A percentile compares a stretch with the other conserved stretches of the same genome.
Evolutionary conservation across 345 rosid species (phyloP).

Genomic region (Arabidopsis suecica): DNA sequence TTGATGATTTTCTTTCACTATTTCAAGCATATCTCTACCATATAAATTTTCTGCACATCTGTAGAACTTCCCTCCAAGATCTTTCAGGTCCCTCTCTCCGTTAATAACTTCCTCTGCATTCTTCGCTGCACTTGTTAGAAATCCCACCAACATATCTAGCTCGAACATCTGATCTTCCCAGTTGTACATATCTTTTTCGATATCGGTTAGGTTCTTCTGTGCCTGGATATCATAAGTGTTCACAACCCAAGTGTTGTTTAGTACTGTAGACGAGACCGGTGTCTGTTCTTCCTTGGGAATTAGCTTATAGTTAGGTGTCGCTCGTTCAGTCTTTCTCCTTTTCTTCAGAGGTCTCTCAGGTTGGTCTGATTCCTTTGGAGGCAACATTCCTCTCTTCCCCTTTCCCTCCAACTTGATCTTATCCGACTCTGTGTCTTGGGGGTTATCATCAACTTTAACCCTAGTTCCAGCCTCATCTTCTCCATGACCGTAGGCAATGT

Average conservation of each 20-base stretch:
- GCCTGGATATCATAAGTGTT: background rate
- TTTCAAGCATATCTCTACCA: background rate
- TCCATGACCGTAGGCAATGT: background rate
- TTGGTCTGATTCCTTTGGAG: background rate
- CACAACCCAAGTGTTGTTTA: background rate
- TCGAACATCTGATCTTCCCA: conserved; percentile 31
- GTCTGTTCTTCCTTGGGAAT: conserved; percentile 11
- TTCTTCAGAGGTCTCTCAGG: background rate
- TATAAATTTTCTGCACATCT: background rate
- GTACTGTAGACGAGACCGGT: background rate
- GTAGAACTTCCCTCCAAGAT: conserved; percentile 7
- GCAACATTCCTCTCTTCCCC: background rate
- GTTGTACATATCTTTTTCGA: conserved; percentile 2
- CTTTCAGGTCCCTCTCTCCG: background rate
- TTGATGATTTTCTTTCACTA: background rate
- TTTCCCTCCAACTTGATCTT: background rate
- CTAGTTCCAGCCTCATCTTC: background rate
- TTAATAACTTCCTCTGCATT: background rate
- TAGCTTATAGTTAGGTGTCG: background rate
- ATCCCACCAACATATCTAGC: background rate
- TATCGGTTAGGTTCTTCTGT: background rate
- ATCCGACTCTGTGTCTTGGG: background rate
- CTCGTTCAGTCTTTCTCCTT: background rate
- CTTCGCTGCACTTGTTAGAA: conserved; percentile 1
- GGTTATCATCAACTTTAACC: background rate